Percentiles rank a stretch among this genome's conserved stretches.
Evolutionary conservation across 2,329 filamentous ascomycete species (phyloP).

Genomic region (Pyrenochaeta sp.): DNA sequence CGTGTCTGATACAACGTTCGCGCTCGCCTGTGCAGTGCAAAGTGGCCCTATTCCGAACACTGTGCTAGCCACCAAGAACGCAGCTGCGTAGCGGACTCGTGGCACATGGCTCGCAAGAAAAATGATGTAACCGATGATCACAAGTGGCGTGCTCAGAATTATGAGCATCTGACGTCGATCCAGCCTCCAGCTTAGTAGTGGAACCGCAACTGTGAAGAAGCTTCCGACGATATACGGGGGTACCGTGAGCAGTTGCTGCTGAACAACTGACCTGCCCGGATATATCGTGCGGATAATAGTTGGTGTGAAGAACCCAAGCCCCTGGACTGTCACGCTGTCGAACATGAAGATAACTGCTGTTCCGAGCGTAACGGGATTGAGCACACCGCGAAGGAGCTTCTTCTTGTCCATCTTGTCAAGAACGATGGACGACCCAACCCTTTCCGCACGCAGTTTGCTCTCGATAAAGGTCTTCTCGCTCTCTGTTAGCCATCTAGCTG

Average conservation of each 20-base stretch:
- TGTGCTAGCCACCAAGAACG: conserved; percentile 70
- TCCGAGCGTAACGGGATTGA: conserved; percentile 65
- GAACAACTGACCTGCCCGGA: conserved; percentile 60
- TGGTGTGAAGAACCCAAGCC: conserved; percentile 70
- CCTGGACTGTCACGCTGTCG: conserved; percentile 72
- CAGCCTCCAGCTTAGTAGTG: conserved; percentile 64
- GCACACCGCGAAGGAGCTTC: conserved; percentile 67
- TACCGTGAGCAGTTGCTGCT: conserved; percentile 71
- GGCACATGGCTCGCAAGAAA: conserved; percentile 63
- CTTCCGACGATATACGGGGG: conserved; percentile 72
- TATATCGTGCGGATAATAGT: conserved; percentile 74
- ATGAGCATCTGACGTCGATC: conserved; percentile 67
- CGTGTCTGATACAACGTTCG: conserved; percentile 73
- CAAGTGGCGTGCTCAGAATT: conserved; percentile 62
- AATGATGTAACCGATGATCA: conserved; percentile 72
- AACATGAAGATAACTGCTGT: conserved; percentile 65
- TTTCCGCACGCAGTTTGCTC: conserved; percentile 71
- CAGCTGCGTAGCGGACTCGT: conserved; percentile 68
- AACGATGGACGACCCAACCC: conserved; percentile 64
- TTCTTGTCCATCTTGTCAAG: conserved; percentile 65
- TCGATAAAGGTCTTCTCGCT: too few relatives aligned
- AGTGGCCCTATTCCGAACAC: conserved; percentile 68
- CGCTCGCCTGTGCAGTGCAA: conserved; percentile 69
- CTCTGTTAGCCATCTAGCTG: conserved; percentile 71
- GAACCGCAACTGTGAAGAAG: conserved; percentile 67